Evolutionary conservation across 371 early-diverging fungal species (phyloP).

Genomic region (Syncephalastrum monosporum): DNA sequence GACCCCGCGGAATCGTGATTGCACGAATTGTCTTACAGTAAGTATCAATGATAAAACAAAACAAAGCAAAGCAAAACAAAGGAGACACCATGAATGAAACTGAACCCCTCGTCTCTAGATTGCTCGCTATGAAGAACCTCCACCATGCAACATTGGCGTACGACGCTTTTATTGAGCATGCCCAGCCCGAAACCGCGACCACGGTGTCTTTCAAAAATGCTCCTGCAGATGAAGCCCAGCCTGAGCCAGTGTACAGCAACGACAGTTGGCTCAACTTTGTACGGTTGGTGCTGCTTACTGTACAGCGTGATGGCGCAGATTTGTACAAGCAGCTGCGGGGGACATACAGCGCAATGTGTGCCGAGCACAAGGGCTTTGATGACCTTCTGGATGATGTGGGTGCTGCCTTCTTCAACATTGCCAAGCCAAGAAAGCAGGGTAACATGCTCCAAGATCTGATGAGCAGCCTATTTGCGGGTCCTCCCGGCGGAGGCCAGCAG

Average conservation of each 20-base stretch:
- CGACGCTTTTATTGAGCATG: constrained; percentile 52
- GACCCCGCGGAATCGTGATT: constrained; percentile 67
- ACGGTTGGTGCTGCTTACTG: constrained; percentile 65
- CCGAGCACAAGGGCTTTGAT: constrained; percentile 35
- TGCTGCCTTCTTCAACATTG: constrained; percentile 80
- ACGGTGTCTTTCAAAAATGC: constrained; percentile 34
- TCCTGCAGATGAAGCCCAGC: constrained; percentile 34
- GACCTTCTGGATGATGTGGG: constrained; percentile 81
- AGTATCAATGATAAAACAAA: constrained; percentile 13
- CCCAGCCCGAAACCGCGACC: constrained; percentile 27
- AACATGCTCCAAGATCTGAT: constrained; percentile 75
- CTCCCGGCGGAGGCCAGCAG: constrained; percentile 2
- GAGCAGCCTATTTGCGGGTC: constrained; percentile 65
- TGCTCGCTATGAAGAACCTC: constrained; percentile 68
- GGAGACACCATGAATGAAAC: background rate
- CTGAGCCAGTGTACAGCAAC: constrained; percentile 42
- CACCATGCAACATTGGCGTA: constrained; percentile 71
- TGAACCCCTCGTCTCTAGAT: constrained; percentile 9
- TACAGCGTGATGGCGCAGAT: constrained; percentile 66
- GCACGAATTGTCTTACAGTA: constrained; percentile 82
- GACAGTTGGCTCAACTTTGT: constrained; percentile 71
- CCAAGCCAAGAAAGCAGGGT: constrained; percentile 61
- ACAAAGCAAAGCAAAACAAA: too few relatives aligned
- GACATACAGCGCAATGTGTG: constrained; percentile 56
- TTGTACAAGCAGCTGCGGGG: constrained; percentile 52